Base-by-base conservation (phyloP, 805 yeast species). In the Ogataea glucozyma region DNA sequence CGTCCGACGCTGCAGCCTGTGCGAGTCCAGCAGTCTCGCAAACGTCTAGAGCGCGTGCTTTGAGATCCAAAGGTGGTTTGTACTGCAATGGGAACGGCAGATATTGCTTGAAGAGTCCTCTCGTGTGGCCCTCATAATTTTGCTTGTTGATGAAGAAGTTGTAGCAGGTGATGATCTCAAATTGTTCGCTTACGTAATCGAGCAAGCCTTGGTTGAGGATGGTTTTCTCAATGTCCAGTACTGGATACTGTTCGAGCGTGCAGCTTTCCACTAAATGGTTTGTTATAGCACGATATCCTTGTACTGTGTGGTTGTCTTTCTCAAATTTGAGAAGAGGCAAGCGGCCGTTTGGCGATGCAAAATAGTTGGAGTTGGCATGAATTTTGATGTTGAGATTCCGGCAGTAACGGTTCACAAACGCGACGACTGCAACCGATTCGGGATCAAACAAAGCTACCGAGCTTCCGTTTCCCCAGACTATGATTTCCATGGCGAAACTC, bases 1-100 rank as follows among this genome's bases (percentile, higher is more conserved):
- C 26, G 37, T 42, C 31, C 54, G 63, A n/a, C 14, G 6, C 16
- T 21, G 37, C 63, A 70, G 5, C 49, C 56, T 1, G 61, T 54
- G n/a, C n/a, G 18, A 70, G 48, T 0, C 75, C 75, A 13, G 56
- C 45, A 10, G 53, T 47, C 11, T 52, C 43, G 49, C 73, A 69
- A 4, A 56, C 46, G 23, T 52, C 49, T 24, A 57, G 38, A 1
- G 73, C 73, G 4, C 43, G 40, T 0, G 54, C 36, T 51, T 70
- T 71, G 43, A 70, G 68, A 31, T 63, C 66, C 27, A 78, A 49
- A 1, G 90, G 89, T 17, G 83, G 79, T 47, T 76, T 77, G 57
- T 83, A 84, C 75, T 83, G 86, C 76, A 83, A 73, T 8, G 90
- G 91, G 65, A 84, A 85, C 6, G 86, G 83, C 14, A 83, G 61